Evolutionary conservation across 116 monocot genomes (phyloP), one percentile per base, ranked within the genome.

Genomic region (Iris pallida): DNA sequence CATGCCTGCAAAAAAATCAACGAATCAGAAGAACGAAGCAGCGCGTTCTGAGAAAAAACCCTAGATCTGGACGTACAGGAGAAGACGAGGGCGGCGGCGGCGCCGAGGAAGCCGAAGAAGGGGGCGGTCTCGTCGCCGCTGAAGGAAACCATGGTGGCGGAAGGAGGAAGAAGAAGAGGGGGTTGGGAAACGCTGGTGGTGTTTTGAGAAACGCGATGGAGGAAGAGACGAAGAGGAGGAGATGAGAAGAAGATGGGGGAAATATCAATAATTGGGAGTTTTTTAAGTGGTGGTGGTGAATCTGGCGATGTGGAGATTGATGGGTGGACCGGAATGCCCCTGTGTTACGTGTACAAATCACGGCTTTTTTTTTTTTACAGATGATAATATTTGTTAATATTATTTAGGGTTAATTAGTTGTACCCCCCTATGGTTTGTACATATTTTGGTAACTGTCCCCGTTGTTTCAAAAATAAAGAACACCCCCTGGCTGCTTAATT

Each of bases 71-170:
- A 9, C 41, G 72, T 73, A 86, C 89, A 93, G 42, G 93, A 93
- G 86, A 93, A 94, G 75, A 94, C 94, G 66, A 94, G 94, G 16
- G 94, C 94, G 0, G 94, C 88, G 1, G 94, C 94, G 61, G 94
- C 94, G 63, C 94, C 94, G 47, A 94, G 94, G 90, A 94, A 94
- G 42, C 94, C 90, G 68, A 94, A 94, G 88, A 94, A 94, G 53
- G 94, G 94, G 47, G 94, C 94, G 16, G 94, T 94, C 57, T 94
- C 94, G 59, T 94, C 90, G 53, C 94, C 94, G 73, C 81, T 83
- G 79, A 92, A 89, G 62, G 70, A 42, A 20, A 77, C 73, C 89
- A 93, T 93, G 70, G 57, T 16, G n/a, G 13, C 13, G 14, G 7
- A 16, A 57, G 15, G 55, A n/a, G n/a, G 14, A 52, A 30, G 30